Evolutionary conservation across 192 early-diverging fungal species (phyloP), one percentile per base, ranked within the genome.

Genomic region (Borealophlyctis nickersoniae): DNA sequence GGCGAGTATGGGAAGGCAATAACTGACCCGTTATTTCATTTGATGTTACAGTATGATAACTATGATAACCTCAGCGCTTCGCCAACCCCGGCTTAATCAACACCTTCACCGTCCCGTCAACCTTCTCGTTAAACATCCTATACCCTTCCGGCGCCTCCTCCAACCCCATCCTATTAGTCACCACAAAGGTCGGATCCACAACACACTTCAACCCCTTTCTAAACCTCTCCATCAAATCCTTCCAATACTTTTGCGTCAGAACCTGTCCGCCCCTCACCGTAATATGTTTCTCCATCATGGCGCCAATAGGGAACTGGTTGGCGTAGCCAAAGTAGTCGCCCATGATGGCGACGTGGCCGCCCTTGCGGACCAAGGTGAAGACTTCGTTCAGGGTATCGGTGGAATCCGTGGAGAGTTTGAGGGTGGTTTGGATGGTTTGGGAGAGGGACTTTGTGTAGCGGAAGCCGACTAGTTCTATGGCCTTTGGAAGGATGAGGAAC

Each of bases 341-440:
- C 61, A 81, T 82, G 3, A 83, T 22, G 28, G 60, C 49, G 9
- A 84, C 62, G 11, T 56, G 64, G 13, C 81, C 81, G 54, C 67
- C 73, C 59, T 80, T 80, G 49, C 68, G 70, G 29, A 64, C 64
- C 16, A 63, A 53, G 16, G 57, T 67, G 51, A 84, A 51, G 58
- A 65, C 66, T 53, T 84, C 82, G 22, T 67, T 73, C 4, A 78
- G 30, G 34, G 60, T 36, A 49, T 84, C 82, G 50, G 65, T 65
- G 16, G 77, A 70, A 59, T 84, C 81, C 2, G 82, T 84, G 56
- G 83, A 81, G 29, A 80, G 49, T 3, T 71, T 71, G 19, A 84
- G 27, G 27, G 64, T 67, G 11, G 60, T 64, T 54, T 82, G 69
- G 27, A 81, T 52, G 45, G 71, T 78, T 49, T 84, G 81, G 13